Base-by-base conservation (phyloP, 306 rosid genomes). In the Sindora glabra region DNA sequence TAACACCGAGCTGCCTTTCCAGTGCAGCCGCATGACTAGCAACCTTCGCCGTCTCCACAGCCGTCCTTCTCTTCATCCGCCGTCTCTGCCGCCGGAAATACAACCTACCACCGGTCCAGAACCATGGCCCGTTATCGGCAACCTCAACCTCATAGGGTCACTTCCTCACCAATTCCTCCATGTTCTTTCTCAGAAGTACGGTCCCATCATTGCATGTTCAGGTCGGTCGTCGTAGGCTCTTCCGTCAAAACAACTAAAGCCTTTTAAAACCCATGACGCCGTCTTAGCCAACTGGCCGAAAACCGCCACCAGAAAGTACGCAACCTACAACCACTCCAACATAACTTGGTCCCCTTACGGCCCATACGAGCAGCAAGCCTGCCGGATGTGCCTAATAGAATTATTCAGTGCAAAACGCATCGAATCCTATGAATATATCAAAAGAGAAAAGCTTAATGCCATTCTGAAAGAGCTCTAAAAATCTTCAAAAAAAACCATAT, bases 71-170 rank as follows among this genome's bases (percentile, higher is more conserved):
- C 76, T 47, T 69, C 64, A 42, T n/a, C 62, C 66, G 18, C 54
- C 53, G 11, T 6, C 52, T 60, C 48, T 75, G 74, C 21, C 64
- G 50, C 25, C 64, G 41, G 3, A 72, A 46, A 17, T 65, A 42
- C 32, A 77, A 77, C 5, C 26, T 74, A 2, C 82, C 90, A 0
- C 90, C 86, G 3, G 90, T 3, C 90, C 90, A 29, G 80, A 62
- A 50, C 74, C 83, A 3, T 80, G 86, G 90, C 90, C 84, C 1
- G 32, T 83, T 3, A 72, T 83, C 10, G 90, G 90, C 19, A 83
- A 83, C 75, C 86, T 80, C 19, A 66, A 83, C 75, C 72, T 83
- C 13, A 77, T 80, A 13, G 77, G 86, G 38, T 0, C 62, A 6
- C 73, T 80, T 7, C 83, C 81, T 3, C 89, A 77, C 52, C 75